These are phyloP conservation scores for Diaporthe ampelina DNA, from an alignment of 2,329 filamentous ascomycete species.

Conservation along the genomic window DNA sequence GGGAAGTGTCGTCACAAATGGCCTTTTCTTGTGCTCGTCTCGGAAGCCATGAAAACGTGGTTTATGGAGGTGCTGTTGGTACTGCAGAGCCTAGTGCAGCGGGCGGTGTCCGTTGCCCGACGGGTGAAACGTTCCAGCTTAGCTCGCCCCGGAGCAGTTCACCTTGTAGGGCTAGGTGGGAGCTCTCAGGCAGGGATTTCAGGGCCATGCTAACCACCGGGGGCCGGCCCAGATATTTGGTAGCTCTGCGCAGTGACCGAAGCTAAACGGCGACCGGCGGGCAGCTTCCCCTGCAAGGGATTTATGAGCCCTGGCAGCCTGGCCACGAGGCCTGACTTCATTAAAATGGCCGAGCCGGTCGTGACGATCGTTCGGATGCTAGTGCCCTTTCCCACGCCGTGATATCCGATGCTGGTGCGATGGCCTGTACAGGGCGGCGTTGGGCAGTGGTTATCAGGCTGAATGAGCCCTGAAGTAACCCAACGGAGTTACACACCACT, in stretches of 20 bases:
- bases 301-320: slow-evolving; percentile 10
- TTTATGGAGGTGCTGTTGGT: not conserved
- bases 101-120: slow-evolving; percentile 31
- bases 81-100: slow-evolving; percentile 14
- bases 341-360: slow-evolving; percentile 21
- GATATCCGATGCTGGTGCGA: slow-evolving; percentile 12
- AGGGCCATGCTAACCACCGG: slow-evolving; percentile 7
- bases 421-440: not conserved
- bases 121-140: slow-evolving; percentile 32
- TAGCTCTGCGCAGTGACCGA: slow-evolving; percentile 33
- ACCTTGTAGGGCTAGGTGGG: slow-evolving; percentile 27
- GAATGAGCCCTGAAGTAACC: not conserved
- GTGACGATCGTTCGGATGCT: slow-evolving; percentile 12
- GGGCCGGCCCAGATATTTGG: slow-evolving; percentile 16
- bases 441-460: slow-evolving; percentile 19
- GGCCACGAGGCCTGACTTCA: slow-evolving; percentile 18
- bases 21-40: not conserved
- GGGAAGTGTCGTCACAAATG: not conserved
- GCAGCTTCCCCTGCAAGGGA: slow-evolving; percentile 28
- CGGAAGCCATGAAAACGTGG: slow-evolving; percentile 16
- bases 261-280: slow-evolving; percentile 25
- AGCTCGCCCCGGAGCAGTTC: slow-evolving; percentile 30
- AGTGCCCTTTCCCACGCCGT: slow-evolving; percentile 27
- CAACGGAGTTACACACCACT: not conserved
- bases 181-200: slow-evolving; percentile 19